Evolutionary conservation across 495 filamentous ascomycete genomes (phyloP).

Genomic region (Durotheca rogersii): DNA sequence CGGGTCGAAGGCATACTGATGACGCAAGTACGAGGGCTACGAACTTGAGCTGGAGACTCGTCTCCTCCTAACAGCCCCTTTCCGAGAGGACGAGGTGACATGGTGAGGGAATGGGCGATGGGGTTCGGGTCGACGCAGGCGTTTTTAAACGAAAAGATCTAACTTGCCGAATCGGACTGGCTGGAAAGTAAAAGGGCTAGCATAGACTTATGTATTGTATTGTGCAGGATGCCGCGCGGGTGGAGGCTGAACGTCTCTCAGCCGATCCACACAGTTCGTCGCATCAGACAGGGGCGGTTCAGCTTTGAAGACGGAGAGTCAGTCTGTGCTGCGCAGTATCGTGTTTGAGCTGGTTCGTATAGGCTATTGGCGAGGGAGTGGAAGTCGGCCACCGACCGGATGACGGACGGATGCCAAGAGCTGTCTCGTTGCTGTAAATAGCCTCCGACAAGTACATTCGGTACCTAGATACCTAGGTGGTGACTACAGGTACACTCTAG

Average conservation of each 20-base stretch:
- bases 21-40: conserved; percentile 9
- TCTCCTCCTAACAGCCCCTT: conserved; percentile 13
- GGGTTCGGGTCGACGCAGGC: conserved; percentile 4
- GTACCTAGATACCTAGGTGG: too few relatives aligned
- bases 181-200: conserved; percentile 25
- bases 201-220: conserved; percentile 29
- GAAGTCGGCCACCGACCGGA: background rate
- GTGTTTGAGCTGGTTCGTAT: background rate
- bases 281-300: too few relatives aligned
- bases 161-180: too few relatives aligned
- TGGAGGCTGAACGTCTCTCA: conserved; percentile 19
- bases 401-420: conserved; percentile 7
- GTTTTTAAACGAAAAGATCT: conserved; percentile 19
- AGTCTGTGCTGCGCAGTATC: conserved; percentile 2
- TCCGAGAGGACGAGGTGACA: conserved; percentile 10
- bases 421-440: too few relatives aligned
- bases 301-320: background rate
- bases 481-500: too few relatives aligned
- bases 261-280: conserved; percentile 3
- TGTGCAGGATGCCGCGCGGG: conserved; percentile 20
- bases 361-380: too few relatives aligned
- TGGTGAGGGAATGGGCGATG: conserved; percentile 10
- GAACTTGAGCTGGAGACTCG: conserved; percentile 4
- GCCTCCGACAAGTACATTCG: too few relatives aligned
- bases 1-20: conserved; percentile 31